phyloP scores from a whole-genome alignment of 139 green algal species.

The Raphidocelis subcapitata region DNA sequence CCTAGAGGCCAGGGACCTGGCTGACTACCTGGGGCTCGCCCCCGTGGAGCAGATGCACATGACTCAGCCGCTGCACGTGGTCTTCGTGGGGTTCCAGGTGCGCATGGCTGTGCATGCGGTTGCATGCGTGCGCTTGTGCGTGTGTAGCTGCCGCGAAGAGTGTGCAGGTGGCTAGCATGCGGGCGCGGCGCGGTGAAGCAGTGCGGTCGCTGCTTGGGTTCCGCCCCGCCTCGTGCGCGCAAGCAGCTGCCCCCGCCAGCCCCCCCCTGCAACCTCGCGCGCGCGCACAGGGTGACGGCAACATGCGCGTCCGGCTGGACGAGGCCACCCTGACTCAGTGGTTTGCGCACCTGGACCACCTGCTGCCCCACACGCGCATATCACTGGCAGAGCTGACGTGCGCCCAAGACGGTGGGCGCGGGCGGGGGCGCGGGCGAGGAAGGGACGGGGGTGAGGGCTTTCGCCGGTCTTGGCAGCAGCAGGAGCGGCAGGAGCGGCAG shows the following conservation, averaged over 20 bases:
- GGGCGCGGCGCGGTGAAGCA: too few species aligned
- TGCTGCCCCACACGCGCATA: conserved; percentile 67
- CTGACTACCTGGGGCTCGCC: conserved; percentile 52
- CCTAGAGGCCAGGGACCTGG: conserved; percentile 31
- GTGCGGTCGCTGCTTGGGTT: background rate
- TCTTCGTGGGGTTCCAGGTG: conserved; percentile 69
- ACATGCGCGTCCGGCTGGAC: conserved; percentile 38
- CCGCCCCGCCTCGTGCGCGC: too few species aligned
- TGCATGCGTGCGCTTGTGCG: background rate
- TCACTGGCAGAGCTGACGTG: conserved; percentile 55
- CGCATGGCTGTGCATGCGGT: conserved; percentile 1
- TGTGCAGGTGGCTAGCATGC: background rate
- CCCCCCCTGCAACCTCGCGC: background rate
- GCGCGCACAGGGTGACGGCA: conserved; percentile 21
- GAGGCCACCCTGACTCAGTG: conserved; percentile 47
- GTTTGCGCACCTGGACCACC: conserved; percentile 71
- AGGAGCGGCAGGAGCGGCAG: too few species aligned
- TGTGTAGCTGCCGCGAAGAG: background rate
- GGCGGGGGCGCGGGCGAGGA: too few species aligned
- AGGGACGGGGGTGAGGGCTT: too few species aligned
- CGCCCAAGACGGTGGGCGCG: conserved; percentile 46
- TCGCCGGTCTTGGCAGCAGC: too few species aligned
- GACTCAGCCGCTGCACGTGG: conserved; percentile 62
- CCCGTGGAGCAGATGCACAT: conserved; percentile 61
- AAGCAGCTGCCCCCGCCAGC: too few species aligned